phyloP scores from a whole-genome alignment of 306 rosid genomes.

The Trifolium fragiferum region DNA sequence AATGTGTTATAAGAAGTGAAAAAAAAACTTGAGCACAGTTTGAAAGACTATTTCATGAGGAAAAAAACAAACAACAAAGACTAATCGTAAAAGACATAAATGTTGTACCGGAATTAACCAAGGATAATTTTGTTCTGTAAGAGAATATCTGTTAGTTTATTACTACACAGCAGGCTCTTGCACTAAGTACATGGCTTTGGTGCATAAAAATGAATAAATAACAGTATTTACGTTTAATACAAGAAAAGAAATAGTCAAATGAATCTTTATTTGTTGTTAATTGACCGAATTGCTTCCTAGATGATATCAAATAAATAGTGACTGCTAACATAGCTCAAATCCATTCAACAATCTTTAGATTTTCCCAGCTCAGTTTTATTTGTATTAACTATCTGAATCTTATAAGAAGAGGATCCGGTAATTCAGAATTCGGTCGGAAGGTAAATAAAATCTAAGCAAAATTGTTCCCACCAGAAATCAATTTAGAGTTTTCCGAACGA shows the following conservation, averaged over 20 bases:
- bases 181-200: constrained; percentile 11
- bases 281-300: constrained; percentile 7
- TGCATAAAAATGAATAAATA: not conserved
- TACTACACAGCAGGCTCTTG: not conserved
- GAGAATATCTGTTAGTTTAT: constrained; percentile 30
- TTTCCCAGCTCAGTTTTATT: too few relatives aligned
- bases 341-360: not conserved
- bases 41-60: constrained; percentile 10
- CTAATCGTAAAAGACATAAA: constrained; percentile 1
- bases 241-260: constrained; percentile 16
- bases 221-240: constrained; percentile 12
- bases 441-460: too few relatives aligned
- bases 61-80: constrained; percentile 25
- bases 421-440: too few relatives aligned
- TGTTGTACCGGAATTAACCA: constrained; percentile 16
- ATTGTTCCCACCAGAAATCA: too few relatives aligned
- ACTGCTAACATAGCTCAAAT: not conserved
- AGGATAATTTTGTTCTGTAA: not conserved
- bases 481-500: too few relatives aligned
- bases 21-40: not conserved
- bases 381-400: too few relatives aligned
- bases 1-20: not conserved
- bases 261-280: not conserved
- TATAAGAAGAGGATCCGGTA: too few relatives aligned
- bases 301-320: constrained; percentile 24